Conservation (phyloP, 257 asterid species). For the Striga asiatica region DNA sequence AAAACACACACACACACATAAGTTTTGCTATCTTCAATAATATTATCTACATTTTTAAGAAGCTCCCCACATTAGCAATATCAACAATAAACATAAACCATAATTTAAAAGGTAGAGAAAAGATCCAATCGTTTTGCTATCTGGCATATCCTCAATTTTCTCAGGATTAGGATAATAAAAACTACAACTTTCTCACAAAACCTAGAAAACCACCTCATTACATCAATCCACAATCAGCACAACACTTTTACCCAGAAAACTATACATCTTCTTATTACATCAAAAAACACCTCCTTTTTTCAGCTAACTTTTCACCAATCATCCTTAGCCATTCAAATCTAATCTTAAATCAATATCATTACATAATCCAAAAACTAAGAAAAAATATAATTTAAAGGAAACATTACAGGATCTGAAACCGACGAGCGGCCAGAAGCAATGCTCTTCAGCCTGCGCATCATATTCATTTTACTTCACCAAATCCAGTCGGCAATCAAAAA, state of each 20-base stretch:
- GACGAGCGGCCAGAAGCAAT: constrained; percentile 94
- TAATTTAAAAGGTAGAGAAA: too few relatives aligned
- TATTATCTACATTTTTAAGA: too few relatives aligned
- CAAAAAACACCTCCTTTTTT: constrained; percentile 5
- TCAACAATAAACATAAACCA: too few relatives aligned
- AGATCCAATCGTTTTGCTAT: too few relatives aligned
- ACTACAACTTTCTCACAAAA: background rate
- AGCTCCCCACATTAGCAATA: too few relatives aligned
- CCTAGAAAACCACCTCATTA: background rate
- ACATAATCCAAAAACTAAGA: background rate
- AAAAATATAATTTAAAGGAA: constrained; percentile 3
- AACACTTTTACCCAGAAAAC: too few relatives aligned
- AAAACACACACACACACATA: too few relatives aligned
- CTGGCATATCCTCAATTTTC: background rate
- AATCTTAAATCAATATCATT: constrained; percentile 1
- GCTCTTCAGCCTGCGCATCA: constrained; percentile 97
- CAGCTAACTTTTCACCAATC: background rate
- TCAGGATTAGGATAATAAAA: background rate
- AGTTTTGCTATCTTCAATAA: too few relatives aligned
- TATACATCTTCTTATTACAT: too few relatives aligned
- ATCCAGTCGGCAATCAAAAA: constrained; percentile 3
- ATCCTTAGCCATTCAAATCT: background rate
- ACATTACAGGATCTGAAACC: constrained; percentile 89
- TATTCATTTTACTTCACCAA: constrained; percentile 43
- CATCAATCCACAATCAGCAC: too few relatives aligned